Evolutionary conservation across 2,329 filamentous ascomycete species (phyloP).

Genomic region (Canariomyces notabilis): DNA sequence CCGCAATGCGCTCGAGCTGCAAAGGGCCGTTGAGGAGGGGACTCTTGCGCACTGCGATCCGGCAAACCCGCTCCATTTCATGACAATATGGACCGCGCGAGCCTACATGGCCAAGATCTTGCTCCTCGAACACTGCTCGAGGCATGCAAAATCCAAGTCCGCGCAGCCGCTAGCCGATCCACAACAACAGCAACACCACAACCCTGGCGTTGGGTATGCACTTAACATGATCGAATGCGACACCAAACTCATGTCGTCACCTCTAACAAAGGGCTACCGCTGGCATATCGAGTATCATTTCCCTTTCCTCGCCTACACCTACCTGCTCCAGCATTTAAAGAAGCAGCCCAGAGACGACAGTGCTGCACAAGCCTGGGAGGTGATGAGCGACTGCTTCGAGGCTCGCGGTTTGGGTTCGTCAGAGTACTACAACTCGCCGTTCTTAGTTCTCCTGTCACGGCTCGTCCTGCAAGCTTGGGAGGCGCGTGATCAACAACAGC

Average conservation of each 20-base stretch:
- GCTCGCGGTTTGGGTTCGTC: neutral
- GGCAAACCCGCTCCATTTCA: conserved; percentile 36
- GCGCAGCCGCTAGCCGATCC: too few relatives aligned
- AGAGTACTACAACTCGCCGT: neutral
- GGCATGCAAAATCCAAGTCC: too few relatives aligned
- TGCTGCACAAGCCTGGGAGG: conserved; percentile 31
- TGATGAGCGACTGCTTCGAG: conserved; percentile 31
- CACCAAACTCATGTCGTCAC: conserved; percentile 28
- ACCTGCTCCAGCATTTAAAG: conserved; percentile 34
- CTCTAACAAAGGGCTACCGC: conserved; percentile 30
- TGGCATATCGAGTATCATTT: conserved; percentile 37
- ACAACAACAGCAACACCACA: conserved; percentile 23
- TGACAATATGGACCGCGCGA: conserved; percentile 37
- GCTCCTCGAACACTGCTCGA: conserved; percentile 45
- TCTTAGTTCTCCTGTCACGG: conserved; percentile 3
- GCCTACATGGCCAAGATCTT: conserved; percentile 42
- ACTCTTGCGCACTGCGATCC: conserved; percentile 40
- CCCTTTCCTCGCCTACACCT: conserved; percentile 38
- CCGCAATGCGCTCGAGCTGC: conserved; percentile 32
- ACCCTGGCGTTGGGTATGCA: conserved; percentile 29
- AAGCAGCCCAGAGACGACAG: conserved; percentile 20
- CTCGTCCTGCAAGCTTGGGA: conserved; percentile 7
- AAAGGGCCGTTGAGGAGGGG: conserved; percentile 39
- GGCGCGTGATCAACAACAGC: neutral
- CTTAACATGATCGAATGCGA: conserved; percentile 35